Evolutionary conservation across 1,139 yeast species (phyloP).

Genomic region (Pichia sp.): DNA sequence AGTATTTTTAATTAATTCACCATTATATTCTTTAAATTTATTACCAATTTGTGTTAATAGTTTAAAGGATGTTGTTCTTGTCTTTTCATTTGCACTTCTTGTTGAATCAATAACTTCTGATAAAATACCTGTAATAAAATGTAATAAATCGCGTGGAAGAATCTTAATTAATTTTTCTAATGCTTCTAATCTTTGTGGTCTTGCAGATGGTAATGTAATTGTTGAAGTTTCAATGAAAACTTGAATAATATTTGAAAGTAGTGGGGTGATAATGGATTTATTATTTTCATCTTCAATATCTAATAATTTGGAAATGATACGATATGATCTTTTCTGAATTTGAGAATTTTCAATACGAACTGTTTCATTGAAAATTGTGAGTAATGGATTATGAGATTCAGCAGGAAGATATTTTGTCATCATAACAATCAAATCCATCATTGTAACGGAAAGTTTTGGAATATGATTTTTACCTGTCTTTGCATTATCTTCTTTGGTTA

Average conservation of each 20-base stretch:
- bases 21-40: slow-evolving; percentile 51
- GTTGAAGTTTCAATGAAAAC: slow-evolving; percentile 56
- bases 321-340: slow-evolving; percentile 84
- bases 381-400: slow-evolving; percentile 63
- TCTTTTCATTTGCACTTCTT: slow-evolving; percentile 89
- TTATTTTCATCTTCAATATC: slow-evolving; percentile 56
- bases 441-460: slow-evolving; percentile 64
- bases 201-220: slow-evolving; percentile 63
- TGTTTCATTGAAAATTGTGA: slow-evolving; percentile 70
- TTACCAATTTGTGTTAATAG: slow-evolving; percentile 77
- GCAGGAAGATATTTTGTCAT: slow-evolving; percentile 79
- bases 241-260: slow-evolving; percentile 52
- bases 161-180: slow-evolving; percentile 53
- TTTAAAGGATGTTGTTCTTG: slow-evolving; percentile 76
- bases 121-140: slow-evolving; percentile 72
- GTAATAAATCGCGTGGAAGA: slow-evolving; percentile 57
- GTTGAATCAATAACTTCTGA: slow-evolving; percentile 89
- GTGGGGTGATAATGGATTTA: slow-evolving; percentile 39
- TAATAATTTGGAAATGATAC: slow-evolving; percentile 64
- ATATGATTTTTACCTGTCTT: slow-evolving; percentile 19
- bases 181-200: slow-evolving; percentile 74
- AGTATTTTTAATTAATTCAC: slow-evolving; percentile 62
- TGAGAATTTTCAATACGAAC: slow-evolving; percentile 55
- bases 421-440: slow-evolving; percentile 86
- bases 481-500: slow-evolving; percentile 30